Percentiles rank a stretch among this genome's conserved stretches.
phyloP scores from a whole-genome alignment of 1,284 basidiomycete species.

The Trametes polyzona region DNA sequence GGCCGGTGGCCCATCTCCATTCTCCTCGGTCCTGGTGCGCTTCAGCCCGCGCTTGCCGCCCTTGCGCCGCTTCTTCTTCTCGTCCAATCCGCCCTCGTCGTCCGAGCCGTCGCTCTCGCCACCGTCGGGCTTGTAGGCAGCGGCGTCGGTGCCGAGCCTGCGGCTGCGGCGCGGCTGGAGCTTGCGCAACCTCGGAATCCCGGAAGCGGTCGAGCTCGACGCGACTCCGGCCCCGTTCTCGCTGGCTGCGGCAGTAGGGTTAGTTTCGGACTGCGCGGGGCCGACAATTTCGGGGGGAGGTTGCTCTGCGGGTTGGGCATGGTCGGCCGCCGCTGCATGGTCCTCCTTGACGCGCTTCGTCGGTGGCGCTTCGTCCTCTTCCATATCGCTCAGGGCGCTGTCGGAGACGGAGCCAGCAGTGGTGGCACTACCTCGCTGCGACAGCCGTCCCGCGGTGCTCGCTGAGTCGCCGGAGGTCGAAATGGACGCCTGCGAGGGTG shows the following conservation, averaged over 20 bases:
- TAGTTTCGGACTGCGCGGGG: too few relatives aligned
- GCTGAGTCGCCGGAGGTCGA: slow-evolving; percentile 25
- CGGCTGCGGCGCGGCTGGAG: slow-evolving; percentile 28
- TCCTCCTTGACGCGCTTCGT: slow-evolving; percentile 22
- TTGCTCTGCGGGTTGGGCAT: neutral
- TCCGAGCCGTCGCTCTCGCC: slow-evolving; percentile 33
- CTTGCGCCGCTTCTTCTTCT: slow-evolving; percentile 24
- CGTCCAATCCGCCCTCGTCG: slow-evolving; percentile 26
- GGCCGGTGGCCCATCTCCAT: slow-evolving; percentile 7
- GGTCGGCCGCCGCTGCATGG: neutral
- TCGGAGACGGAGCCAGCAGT: slow-evolving; percentile 24
- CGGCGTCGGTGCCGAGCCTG: slow-evolving; percentile 41
- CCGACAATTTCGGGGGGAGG: too few relatives aligned
- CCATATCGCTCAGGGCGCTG: slow-evolving; percentile 27
- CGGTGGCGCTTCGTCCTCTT: slow-evolving; percentile 19
- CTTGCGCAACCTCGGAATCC: neutral
- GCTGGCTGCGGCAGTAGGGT: neutral
- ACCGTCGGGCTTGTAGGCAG: slow-evolving; percentile 45
- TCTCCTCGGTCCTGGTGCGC: slow-evolving; percentile 25
- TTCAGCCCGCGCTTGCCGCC: slow-evolving; percentile 30
- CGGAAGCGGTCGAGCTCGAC: neutral
- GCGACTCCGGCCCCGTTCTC: too few relatives aligned
- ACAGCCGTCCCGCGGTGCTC: slow-evolving; percentile 12
- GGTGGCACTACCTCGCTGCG: slow-evolving; percentile 11
- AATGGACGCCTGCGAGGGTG: slow-evolving; percentile 29